A percentile compares a stretch with the other conserved stretches of the same genome.
phyloP scores from a whole-genome alignment of 805 yeast genomes.

The Yamadazyma insecticola region DNA sequence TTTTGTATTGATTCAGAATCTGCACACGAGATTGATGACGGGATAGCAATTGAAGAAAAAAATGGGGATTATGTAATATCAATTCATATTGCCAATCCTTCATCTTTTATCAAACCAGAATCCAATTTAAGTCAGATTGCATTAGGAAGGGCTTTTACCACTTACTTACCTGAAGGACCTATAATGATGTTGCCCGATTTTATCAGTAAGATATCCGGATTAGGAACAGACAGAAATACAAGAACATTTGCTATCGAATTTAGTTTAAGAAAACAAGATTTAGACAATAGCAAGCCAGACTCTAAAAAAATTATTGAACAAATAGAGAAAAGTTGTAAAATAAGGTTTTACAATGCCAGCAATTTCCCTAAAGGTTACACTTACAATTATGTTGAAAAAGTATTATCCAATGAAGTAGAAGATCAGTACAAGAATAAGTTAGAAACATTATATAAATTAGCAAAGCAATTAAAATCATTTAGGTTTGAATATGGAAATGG shows the following conservation, averaged over 20 bases:
- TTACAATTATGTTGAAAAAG: slow-evolving; percentile 56
- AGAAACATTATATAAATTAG: slow-evolving; percentile 21
- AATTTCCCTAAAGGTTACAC: slow-evolving; percentile 43
- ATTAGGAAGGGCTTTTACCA: slow-evolving; percentile 55
- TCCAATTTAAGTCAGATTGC: slow-evolving; percentile 52
- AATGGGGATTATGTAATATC: slow-evolving; percentile 40
- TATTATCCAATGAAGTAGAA: slow-evolving; percentile 15
- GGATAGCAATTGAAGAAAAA: slow-evolving; percentile 55
- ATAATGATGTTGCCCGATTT: slow-evolving; percentile 66
- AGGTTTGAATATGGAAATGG: slow-evolving; percentile 14
- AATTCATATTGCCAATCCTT: slow-evolving; percentile 85
- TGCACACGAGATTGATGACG: slow-evolving; percentile 94
- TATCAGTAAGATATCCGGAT: slow-evolving; percentile 47
- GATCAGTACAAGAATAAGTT: slow-evolving; percentile 23
- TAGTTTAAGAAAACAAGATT: slow-evolving; percentile 15
- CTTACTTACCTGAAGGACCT: slow-evolving; percentile 66
- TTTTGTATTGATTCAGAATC: slow-evolving; percentile 78
- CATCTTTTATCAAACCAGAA: slow-evolving; percentile 50
- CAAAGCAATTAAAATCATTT: slow-evolving; percentile 20
- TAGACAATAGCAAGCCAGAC: slow-evolving; percentile 13
- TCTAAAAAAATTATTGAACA: slow-evolving; percentile 4
- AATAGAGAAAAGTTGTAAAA: slow-evolving; percentile 13
- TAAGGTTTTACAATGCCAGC: slow-evolving; percentile 20
- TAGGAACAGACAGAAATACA: slow-evolving; percentile 42
- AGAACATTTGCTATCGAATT: slow-evolving; percentile 41